Percentiles rank a stretch among this genome's conserved stretches.
These are phyloP conservation scores for Tolypocladium sp. DNA, from an alignment of 2,329 filamentous ascomycete genomes.

Conservation along the genomic window DNA sequence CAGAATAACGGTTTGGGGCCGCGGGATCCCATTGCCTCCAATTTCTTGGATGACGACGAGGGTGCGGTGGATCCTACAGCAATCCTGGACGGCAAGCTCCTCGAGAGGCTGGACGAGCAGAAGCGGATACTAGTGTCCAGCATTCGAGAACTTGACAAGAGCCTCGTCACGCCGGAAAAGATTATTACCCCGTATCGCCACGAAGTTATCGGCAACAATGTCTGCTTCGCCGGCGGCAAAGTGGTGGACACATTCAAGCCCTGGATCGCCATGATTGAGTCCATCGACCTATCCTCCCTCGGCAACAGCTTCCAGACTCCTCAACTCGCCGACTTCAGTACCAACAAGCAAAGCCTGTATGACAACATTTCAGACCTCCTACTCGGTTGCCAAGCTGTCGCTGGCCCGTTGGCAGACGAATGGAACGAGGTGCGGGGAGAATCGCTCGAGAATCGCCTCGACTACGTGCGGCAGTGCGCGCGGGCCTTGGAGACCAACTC, in stretches of 20 bases:
- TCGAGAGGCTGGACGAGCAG: constrained; percentile 78
- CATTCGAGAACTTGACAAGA: constrained; percentile 81
- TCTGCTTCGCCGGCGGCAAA: constrained; percentile 69
- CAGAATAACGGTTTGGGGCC: constrained; percentile 59
- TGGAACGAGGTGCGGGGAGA: constrained; percentile 91
- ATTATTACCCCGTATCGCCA: constrained; percentile 73
- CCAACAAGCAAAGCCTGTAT: constrained; percentile 88
- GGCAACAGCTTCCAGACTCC: constrained; percentile 74
- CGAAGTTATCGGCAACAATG: constrained; percentile 68
- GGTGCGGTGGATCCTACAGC: constrained; percentile 60
- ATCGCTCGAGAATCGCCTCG: constrained; percentile 77
- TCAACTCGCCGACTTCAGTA: constrained; percentile 76
- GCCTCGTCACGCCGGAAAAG: constrained; percentile 68
- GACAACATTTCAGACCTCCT: constrained; percentile 88
- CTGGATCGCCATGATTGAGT: constrained; percentile 85
- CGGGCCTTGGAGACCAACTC: constrained; percentile 79
- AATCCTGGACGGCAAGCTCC: constrained; percentile 63
- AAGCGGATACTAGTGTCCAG: constrained; percentile 78
- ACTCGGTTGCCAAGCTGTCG: constrained; percentile 81
- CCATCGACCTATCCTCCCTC: constrained; percentile 76
- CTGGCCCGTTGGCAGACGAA: constrained; percentile 84
- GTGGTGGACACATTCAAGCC: constrained; percentile 83
- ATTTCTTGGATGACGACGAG: constrained; percentile 81
- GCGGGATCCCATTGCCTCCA: constrained; percentile 65
- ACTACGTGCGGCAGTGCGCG: constrained; percentile 67